These are phyloP conservation scores for Coleophoma crateriformis DNA, from an alignment of 2,329 filamentous ascomycete species.

Conservation along the genomic window DNA sequence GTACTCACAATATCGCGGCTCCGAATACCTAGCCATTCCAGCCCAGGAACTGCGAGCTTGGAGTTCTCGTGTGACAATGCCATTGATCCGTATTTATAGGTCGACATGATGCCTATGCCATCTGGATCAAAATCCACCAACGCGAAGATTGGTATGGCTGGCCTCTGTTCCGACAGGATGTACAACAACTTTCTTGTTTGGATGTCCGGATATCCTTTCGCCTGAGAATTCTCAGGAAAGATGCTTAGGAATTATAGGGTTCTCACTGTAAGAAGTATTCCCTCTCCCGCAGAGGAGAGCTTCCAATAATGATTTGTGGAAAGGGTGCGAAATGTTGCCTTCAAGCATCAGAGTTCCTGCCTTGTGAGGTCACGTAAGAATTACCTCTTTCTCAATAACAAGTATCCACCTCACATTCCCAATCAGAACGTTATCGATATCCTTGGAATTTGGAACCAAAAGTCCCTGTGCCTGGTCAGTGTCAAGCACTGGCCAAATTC, in stretches of 20 bases:
- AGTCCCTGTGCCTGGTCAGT: conserved; percentile 40
- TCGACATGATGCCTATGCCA: conserved; percentile 67
- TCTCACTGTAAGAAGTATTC: conserved; percentile 62
- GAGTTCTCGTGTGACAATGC: conserved; percentile 53
- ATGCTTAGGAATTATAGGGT: not conserved
- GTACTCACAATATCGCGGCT: conserved; percentile 20
- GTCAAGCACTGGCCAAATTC: no score
- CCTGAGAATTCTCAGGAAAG: conserved; percentile 38
- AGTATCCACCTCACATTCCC: conserved; percentile 55
- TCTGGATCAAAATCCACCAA: conserved; percentile 75
- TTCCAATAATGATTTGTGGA: conserved; percentile 50
- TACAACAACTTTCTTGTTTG: conserved; percentile 61
- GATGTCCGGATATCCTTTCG: conserved; percentile 78
- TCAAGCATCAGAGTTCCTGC: conserved; percentile 12
- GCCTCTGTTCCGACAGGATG: conserved; percentile 39
- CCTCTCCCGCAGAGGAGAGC: conserved; percentile 41
- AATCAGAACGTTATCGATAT: conserved; percentile 46
- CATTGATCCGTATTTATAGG: conserved; percentile 67
- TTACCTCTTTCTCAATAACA: conserved; percentile 74
- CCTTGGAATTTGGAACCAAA: conserved; percentile 49
- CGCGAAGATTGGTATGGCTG: conserved; percentile 51
- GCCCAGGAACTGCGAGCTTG: conserved; percentile 38
- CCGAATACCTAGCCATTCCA: conserved; percentile 60
- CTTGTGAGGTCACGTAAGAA: conserved; percentile 2
- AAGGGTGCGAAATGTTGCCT: conserved; percentile 73